Conservation (phyloP, 2,329 filamentous ascomycete species). For the Aspergillus latus region DNA sequence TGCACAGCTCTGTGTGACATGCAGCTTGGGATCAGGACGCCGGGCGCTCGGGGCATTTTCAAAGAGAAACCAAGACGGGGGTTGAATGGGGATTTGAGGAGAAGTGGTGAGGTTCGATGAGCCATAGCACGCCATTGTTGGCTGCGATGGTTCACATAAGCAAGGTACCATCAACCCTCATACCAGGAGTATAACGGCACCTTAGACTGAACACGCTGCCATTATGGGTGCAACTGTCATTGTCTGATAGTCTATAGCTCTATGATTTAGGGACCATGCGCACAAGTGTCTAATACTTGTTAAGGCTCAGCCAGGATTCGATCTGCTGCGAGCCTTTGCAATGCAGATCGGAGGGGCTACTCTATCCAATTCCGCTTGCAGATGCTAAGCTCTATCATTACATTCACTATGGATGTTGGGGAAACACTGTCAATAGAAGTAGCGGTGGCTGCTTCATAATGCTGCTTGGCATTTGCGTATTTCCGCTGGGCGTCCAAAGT, state of each 20-base stretch:
- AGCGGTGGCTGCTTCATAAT: too few species aligned
- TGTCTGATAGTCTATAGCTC: too few species aligned
- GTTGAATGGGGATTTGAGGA: neutral
- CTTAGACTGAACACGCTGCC: neutral
- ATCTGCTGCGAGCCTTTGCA: neutral
- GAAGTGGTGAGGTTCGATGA: conserved; percentile 11
- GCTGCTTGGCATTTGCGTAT: too few species aligned
- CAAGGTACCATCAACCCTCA: neutral
- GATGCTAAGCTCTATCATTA: neutral
- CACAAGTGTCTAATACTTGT: neutral
- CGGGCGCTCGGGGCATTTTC: neutral
- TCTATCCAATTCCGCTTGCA: neutral
- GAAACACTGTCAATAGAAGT: neutral
- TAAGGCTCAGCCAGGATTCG: neutral
- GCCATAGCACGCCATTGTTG: conserved; percentile 24
- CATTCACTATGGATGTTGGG: too few species aligned
- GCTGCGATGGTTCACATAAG: conserved; percentile 19
- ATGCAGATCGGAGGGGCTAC: neutral
- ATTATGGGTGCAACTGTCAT: too few species aligned
- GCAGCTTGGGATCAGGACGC: neutral
- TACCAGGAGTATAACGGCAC: neutral
- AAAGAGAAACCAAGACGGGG: neutral
- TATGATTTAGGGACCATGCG: neutral
- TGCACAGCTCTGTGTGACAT: neutral
- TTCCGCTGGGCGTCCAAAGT: too few species aligned